Evolutionary conservation across 208 protist genomes (phyloP).

Genomic region (Leishmania lainsoni): DNA sequence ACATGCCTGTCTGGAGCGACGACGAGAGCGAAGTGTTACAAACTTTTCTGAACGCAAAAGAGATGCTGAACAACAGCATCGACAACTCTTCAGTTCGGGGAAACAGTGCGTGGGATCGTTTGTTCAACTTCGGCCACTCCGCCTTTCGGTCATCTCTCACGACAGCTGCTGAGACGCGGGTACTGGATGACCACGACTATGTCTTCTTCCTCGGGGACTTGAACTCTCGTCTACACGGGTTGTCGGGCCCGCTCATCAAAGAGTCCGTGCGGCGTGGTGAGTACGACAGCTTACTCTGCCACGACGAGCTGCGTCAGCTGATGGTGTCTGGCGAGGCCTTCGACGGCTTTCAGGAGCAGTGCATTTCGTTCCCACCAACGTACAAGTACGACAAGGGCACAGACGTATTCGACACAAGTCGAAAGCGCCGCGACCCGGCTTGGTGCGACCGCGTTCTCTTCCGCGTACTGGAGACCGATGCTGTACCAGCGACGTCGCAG

Average conservation of each 20-base stretch:
- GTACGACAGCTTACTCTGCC: constrained; percentile 63
- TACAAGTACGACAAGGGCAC: constrained; percentile 89
- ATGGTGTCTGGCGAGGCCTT: constrained; percentile 80
- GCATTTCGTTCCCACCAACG: constrained; percentile 89
- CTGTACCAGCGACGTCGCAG: not conserved
- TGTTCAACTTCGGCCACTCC: constrained; percentile 36
- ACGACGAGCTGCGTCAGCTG: constrained; percentile 83
- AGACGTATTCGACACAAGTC: constrained; percentile 80
- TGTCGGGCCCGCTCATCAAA: constrained; percentile 42
- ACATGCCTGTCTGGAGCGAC: constrained; percentile 56
- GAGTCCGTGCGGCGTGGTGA: constrained; percentile 33
- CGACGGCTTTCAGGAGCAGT: constrained; percentile 88
- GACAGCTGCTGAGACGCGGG: constrained; percentile 37
- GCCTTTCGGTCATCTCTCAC: constrained; percentile 33
- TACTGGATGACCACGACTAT: constrained; percentile 89
- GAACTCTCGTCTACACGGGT: constrained; percentile 89
- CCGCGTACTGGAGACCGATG: constrained; percentile 38
- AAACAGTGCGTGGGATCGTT: constrained; percentile 45
- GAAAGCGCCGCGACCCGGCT: constrained; percentile 81
- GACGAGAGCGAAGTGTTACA: constrained; percentile 77
- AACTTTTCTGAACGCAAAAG: constrained; percentile 52
- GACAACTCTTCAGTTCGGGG: constrained; percentile 22
- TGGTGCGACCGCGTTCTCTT: constrained; percentile 93
- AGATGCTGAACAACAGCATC: constrained; percentile 7
- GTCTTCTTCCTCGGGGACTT: constrained; percentile 94